Evolutionary conservation across 2,329 filamentous ascomycete species (phyloP).

Genomic region (Fusarium musae): DNA sequence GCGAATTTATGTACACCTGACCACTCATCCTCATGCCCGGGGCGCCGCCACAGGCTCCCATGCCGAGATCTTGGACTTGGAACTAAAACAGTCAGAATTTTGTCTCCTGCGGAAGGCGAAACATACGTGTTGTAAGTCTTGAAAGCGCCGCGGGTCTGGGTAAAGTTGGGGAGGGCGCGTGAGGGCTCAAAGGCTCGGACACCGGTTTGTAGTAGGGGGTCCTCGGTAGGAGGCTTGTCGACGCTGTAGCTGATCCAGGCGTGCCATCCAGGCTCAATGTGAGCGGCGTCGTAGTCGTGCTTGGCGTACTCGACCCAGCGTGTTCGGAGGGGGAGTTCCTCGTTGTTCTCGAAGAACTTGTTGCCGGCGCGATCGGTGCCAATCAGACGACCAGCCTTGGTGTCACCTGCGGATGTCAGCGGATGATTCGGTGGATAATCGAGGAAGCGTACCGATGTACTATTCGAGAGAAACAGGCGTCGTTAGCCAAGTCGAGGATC

Average conservation of each 20-base stretch:
- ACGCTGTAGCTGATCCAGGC: conserved; percentile 96
- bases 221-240: conserved; percentile 84
- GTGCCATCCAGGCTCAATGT: conserved; percentile 97
- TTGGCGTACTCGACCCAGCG: conserved; percentile 98
- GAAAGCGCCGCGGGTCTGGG: conserved; percentile 80
- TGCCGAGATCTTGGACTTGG: conserved; percentile 63
- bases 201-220: conserved; percentile 75
- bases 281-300: conserved; percentile 81
- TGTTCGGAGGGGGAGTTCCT: conserved; percentile 94
- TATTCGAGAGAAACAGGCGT: conserved; percentile 47
- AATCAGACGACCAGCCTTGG: conserved; percentile 89
- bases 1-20: conserved; percentile 44
- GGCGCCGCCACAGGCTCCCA: conserved; percentile 62
- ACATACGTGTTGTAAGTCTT: conserved; percentile 96
- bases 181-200: conserved; percentile 80
- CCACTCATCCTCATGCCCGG: conserved; percentile 44
- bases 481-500: conserved; percentile 37
- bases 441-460: conserved; percentile 64
- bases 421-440: neutral
- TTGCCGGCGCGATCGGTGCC: conserved; percentile 92
- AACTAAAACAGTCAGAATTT: conserved; percentile 50
- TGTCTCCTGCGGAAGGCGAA: accelerated
- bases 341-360: conserved; percentile 96
- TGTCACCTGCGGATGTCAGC: conserved; percentile 76
- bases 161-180: conserved; percentile 78